Conservation (phyloP, 2,329 filamentous ascomycete species). For the Geoglossum cookeanum region DNA sequence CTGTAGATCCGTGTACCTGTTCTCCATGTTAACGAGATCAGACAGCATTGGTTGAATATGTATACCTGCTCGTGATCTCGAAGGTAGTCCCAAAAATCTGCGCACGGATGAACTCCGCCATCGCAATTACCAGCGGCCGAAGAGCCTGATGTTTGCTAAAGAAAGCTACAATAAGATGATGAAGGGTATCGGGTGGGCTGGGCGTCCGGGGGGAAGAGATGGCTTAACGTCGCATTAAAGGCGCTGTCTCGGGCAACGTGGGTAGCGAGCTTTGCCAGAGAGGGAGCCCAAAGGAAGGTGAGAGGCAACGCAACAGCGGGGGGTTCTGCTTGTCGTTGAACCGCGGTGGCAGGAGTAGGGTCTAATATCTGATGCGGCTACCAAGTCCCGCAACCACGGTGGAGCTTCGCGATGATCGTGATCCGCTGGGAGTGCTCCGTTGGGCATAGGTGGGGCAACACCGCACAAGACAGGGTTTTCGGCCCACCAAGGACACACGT, state of each 20-base stretch:
- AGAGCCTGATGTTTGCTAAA: not conserved
- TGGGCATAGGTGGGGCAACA: not conserved
- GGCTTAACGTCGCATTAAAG: not conserved
- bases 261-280: too few relatives aligned
- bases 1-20: constrained; percentile 93
- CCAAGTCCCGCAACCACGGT: not conserved
- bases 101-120: constrained; percentile 98
- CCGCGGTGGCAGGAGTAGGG: not conserved
- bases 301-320: not conserved
- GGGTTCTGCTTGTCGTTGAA: not conserved
- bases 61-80: constrained; percentile 93
- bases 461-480: constrained; percentile 2
- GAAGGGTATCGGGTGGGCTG: not conserved
- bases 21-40: not conserved
- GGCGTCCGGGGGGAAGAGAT: not conserved
- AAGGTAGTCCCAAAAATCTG: constrained; percentile 99
- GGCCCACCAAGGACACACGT: not conserved
- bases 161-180: not conserved
- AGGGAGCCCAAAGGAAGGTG: too few relatives aligned
- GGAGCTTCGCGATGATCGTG: not conserved
- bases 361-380: not conserved
- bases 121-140: constrained; percentile 29
- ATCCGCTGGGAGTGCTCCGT: not conserved
- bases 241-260: not conserved
- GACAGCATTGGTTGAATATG: not conserved